Percentiles rank a stretch among this genome's conserved stretches.
Conservation (phyloP, 257 asterid species). For the Avicennia marina region DNA sequence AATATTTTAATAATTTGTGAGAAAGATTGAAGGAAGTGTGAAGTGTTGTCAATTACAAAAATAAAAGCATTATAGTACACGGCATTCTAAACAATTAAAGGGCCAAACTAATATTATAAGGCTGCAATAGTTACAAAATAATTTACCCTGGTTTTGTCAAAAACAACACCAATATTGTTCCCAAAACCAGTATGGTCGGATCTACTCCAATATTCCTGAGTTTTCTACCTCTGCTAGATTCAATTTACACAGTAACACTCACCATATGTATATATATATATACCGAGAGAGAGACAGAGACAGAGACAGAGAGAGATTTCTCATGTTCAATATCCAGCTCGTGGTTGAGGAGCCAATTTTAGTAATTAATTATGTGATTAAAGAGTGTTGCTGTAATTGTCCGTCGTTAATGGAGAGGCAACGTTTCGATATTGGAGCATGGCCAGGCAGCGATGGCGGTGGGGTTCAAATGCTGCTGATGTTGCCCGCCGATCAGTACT, state of each 20-base stretch:
- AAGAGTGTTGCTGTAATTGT: slow-evolving; percentile 30
- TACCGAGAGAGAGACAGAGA: too few species aligned
- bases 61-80: neutral
- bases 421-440: too few species aligned
- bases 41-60: neutral
- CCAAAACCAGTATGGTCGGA: slow-evolving; percentile 24
- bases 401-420: neutral
- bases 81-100: neutral
- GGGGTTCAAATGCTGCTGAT: too few species aligned
- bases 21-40: neutral
- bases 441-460: too few species aligned
- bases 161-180: neutral
- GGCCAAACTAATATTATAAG: slow-evolving; percentile 11
- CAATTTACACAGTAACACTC: too few species aligned
- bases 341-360: neutral
- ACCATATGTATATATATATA: too few species aligned
- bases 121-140: slow-evolving; percentile 28
- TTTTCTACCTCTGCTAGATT: slow-evolving; percentile 19
- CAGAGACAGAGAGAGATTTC: too few species aligned
- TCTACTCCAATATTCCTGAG: slow-evolving; percentile 18
- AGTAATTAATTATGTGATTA: slow-evolving; percentile 27
- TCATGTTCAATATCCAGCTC: too few species aligned
- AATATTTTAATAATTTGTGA: neutral
- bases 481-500: too few species aligned
- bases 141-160: slow-evolving; percentile 26